Conservation (phyloP, 805 yeast species). For the Schwanniomyces sp. region DNA sequence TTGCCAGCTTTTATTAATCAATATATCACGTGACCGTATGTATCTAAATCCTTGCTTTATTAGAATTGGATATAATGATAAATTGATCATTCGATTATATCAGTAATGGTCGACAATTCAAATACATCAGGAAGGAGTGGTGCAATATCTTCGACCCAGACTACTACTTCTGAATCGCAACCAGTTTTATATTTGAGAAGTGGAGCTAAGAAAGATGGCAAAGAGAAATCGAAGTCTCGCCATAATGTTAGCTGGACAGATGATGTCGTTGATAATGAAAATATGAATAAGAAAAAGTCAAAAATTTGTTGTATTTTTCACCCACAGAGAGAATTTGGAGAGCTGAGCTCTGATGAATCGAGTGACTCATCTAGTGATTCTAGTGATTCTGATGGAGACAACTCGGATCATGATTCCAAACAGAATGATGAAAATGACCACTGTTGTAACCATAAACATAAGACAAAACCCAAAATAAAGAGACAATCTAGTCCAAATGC, state of each 20-base stretch:
- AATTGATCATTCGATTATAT: background rate
- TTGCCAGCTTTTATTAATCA: no score
- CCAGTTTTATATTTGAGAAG: conserved; percentile 19
- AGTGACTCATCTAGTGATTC: conserved; percentile 31
- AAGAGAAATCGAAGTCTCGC: conserved; percentile 23
- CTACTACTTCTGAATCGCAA: background rate
- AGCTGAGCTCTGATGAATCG: conserved; percentile 25
- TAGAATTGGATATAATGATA: background rate
- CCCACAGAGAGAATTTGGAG: conserved; percentile 67
- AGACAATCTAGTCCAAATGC: conserved; percentile 65
- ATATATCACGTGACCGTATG: no score
- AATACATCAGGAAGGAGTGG: background rate
- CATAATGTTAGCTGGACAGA: conserved; percentile 79
- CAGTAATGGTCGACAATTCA: background rate
- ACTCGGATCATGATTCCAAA: conserved; percentile 7
- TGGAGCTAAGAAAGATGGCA: conserved; percentile 1
- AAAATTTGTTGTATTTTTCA: conserved; percentile 89
- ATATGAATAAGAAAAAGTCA: conserved; percentile 83
- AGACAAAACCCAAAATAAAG: conserved; percentile 26
- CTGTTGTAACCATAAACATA: conserved; percentile 9
- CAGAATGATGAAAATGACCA: background rate
- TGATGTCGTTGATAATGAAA: conserved; percentile 86
- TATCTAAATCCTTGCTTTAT: no score
- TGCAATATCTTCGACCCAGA: background rate
- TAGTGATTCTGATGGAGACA: conserved; percentile 17